phyloP scores from a whole-genome alignment of 306 rosid species.

The Sicyos baderoa region DNA sequence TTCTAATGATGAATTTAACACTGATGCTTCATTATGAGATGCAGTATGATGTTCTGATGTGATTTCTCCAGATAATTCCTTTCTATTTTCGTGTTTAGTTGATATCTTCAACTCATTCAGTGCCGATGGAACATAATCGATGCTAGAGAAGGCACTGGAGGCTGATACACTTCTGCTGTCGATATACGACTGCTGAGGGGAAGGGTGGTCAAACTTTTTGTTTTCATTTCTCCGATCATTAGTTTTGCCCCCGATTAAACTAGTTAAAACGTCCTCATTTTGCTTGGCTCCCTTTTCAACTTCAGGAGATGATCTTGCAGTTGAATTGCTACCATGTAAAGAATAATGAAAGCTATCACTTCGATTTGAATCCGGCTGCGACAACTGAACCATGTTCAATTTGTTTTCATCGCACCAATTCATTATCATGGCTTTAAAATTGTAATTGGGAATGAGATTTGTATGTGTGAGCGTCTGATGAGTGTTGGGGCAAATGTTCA shows the following conservation, averaged over 20 bases:
- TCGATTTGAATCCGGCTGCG: constrained; percentile 32
- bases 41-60: constrained; percentile 32
- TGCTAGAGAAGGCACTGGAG: constrained; percentile 64
- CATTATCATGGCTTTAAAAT: constrained; percentile 83
- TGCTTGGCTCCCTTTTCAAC: constrained; percentile 42
- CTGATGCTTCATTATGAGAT: constrained; percentile 34
- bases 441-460: constrained; percentile 71
- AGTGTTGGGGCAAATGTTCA: constrained; percentile 77
- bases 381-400: constrained; percentile 29
- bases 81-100: constrained; percentile 31
- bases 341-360: constrained; percentile 32
- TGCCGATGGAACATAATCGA: constrained; percentile 46
- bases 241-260: constrained; percentile 34
- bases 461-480: constrained; percentile 58
- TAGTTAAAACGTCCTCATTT: constrained; percentile 33
- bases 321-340: constrained; percentile 37
- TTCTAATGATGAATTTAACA: constrained; percentile 25
- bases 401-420: constrained; percentile 86
- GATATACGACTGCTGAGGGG: constrained; percentile 49
- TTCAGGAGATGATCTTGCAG: constrained; percentile 49
- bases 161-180: constrained; percentile 72
- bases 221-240: constrained; percentile 35
- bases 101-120: constrained; percentile 41
- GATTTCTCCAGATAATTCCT: constrained; percentile 46
- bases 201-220: constrained; percentile 41